Evolutionary conservation across 768 basidiomycete genomes (phyloP).

Genomic region (Agaricus sinodeliciosus): DNA sequence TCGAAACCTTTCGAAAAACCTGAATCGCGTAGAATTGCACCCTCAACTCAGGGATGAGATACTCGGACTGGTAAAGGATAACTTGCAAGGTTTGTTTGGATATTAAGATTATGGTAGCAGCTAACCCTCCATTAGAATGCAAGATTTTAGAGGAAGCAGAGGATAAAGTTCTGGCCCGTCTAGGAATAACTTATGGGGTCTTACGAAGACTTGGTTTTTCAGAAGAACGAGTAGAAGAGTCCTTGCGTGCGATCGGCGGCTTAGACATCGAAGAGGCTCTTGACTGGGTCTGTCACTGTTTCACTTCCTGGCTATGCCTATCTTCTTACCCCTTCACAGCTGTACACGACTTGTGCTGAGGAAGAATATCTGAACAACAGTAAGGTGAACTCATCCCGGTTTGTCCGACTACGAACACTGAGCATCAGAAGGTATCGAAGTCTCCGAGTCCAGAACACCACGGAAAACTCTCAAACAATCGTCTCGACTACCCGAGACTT

Average conservation of each 20-base stretch:
- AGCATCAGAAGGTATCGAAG: conserved; percentile 1
- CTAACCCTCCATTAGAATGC: conserved; percentile 17
- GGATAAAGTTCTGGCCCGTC: conserved; percentile 63
- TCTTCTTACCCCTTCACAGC: conserved; percentile 31
- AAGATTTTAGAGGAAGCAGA: conserved; percentile 46
- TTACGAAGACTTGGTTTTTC: conserved; percentile 73
- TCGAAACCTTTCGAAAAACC: conserved; percentile 58
- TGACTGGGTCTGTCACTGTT: conserved; percentile 68
- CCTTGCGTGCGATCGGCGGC: conserved; percentile 55
- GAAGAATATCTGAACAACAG: conserved; percentile 46
- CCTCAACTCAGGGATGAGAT: conserved; percentile 50
- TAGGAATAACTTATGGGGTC: conserved; percentile 79
- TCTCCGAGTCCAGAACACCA: conserved; percentile 8
- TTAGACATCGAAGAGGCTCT: conserved; percentile 83
- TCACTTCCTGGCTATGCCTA: neutral
- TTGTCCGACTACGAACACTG: neutral
- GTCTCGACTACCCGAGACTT: conserved; percentile 23
- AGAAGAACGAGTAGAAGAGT: conserved; percentile 63
- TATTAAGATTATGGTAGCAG: neutral
- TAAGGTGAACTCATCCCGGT: conserved; percentile 14
- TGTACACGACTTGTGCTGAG: conserved; percentile 57
- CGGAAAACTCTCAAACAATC: conserved; percentile 9
- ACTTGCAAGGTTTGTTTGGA: conserved; percentile 9
- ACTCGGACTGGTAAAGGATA: conserved; percentile 36
- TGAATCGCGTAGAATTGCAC: conserved; percentile 61